Evolutionary conservation across 805 yeast genomes (phyloP).

Genomic region (Kuraishia cidri): DNA sequence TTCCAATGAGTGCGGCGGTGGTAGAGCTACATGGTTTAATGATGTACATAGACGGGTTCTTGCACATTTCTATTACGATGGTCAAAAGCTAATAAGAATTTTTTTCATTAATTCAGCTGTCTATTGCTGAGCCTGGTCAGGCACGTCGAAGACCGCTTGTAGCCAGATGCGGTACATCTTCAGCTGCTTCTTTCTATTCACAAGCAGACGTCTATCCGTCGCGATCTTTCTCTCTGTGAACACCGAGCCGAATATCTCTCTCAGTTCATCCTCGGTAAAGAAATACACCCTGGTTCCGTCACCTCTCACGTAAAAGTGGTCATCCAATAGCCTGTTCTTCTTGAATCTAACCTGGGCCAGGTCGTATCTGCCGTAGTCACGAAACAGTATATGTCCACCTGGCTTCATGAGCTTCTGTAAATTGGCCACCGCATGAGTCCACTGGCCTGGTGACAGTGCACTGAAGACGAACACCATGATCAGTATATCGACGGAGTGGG

Average conservation of each 20-base stretch:
- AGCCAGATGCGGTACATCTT: slow-evolving; percentile 98
- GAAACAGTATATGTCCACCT: slow-evolving; percentile 80
- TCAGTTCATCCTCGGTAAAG: slow-evolving; percentile 88
- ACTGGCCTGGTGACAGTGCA: slow-evolving; percentile 86
- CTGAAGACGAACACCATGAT: slow-evolving; percentile 94
- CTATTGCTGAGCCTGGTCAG: slow-evolving; percentile 4
- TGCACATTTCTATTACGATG: slow-evolving; percentile 43
- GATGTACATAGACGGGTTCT: slow-evolving; percentile 54
- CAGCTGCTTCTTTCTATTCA: slow-evolving; percentile 82
- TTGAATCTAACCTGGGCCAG: slow-evolving; percentile 92
- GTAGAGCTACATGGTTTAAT: slow-evolving; percentile 34
- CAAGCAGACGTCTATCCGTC: slow-evolving; percentile 83
- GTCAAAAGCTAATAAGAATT: slow-evolving; percentile 5
- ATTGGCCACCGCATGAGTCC: slow-evolving; percentile 75
- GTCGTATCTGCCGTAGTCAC: slow-evolving; percentile 96
- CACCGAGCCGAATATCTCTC: slow-evolving; percentile 55
- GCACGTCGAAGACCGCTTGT: slow-evolving; percentile 72
- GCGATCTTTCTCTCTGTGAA: slow-evolving; percentile 74
- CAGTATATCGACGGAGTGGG: slow-evolving; percentile 78
- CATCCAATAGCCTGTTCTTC: slow-evolving; percentile 77
- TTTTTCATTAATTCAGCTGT: background rate
- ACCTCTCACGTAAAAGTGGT: slow-evolving; percentile 92
- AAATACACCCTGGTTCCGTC: slow-evolving; percentile 97
- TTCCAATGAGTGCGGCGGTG: slow-evolving; percentile 36
- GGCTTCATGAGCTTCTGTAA: slow-evolving; percentile 73